Conservation (phyloP, 441 rosid species). For the Isatis lusitanica region DNA sequence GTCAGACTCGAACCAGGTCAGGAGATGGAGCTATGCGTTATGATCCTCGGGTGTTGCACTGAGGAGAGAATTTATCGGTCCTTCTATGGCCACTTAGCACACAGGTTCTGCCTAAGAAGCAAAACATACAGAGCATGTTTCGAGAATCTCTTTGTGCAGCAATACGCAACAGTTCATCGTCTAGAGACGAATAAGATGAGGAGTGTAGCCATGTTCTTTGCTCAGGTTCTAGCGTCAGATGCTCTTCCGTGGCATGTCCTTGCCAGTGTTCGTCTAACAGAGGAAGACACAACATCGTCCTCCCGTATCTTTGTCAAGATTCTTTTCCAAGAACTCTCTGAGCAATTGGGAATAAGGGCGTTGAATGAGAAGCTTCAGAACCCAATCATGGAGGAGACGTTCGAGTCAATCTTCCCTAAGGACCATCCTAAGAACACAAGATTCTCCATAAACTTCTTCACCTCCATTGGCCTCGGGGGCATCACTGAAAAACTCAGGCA, state of each 20-base stretch:
- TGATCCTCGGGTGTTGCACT: conserved; percentile 80
- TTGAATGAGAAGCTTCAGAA: conserved; percentile 18
- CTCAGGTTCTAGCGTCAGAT: conserved; percentile 53
- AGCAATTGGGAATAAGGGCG: neutral
- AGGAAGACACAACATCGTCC: conserved; percentile 60
- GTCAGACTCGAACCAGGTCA: conserved; percentile 82
- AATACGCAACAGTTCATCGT: conserved; percentile 65
- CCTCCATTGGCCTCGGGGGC: conserved; percentile 33
- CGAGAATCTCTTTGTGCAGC: conserved; percentile 67
- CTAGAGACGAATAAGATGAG: conserved; percentile 62
- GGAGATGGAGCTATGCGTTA: conserved; percentile 79
- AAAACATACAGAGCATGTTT: conserved; percentile 60
- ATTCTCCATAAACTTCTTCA: conserved; percentile 40
- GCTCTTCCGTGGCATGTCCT: conserved; percentile 59
- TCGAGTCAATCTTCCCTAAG: conserved; percentile 37
- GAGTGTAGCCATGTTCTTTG: conserved; percentile 61
- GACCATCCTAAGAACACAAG: conserved; percentile 36
- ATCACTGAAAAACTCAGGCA: conserved; percentile 34
- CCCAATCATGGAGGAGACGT: conserved; percentile 36
- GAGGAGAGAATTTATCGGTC: conserved; percentile 76
- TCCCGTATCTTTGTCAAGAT: conserved; percentile 59
- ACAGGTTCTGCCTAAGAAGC: conserved; percentile 64
- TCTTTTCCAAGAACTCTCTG: conserved; percentile 44
- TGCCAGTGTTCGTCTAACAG: conserved; percentile 48
- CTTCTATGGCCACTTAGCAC: conserved; percentile 73